Base-by-base conservation (phyloP, 305 asterid genomes). In the Fraxinus xanthoxyloides region DNA sequence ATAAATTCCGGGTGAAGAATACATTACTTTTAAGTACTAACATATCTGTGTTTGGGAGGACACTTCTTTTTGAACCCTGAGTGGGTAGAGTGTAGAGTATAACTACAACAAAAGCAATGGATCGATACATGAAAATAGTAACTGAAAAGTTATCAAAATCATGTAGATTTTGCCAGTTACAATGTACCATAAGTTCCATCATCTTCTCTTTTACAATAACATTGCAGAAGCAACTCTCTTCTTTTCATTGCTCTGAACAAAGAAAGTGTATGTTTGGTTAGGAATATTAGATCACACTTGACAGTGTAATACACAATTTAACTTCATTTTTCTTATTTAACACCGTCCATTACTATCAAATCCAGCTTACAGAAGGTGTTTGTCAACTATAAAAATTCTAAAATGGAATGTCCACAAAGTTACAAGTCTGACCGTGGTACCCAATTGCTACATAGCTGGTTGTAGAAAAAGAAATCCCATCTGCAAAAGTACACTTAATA, bases 201-300 rank as follows among this genome's bases (percentile, higher is more conserved):
- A 36, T 94, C 97, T 89, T 95, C 99, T 88, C 94, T 92, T 87
- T 98, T 95, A 98, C 99, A 95, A 86, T 92, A 92, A 24, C 98
- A 92, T 6, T 94, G 91, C 23, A 95, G 82, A 81, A 95, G 87
- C 65, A 95, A 73, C 85, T 95, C 99, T 76, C 99, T 89, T 78
- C 94, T 87, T 84, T 91, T 94, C 93, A 88, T 89, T 80, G 92
- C 89, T 97, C 99, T 95, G 88, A 56, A 88, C 78, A 79, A 12
- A 43, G 19, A 69, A 79, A 78, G 21, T 26, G 36, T 19, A 26
- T 23, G 72, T 24, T 63, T 63, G 17, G 10, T 65, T 24, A 65
- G 73, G 19, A 65, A n/a, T 65, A 26, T 4, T 3, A 23, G 19
- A 26, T 65, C 73, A 65, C 13, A 23, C 0, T 61, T 0, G 5